Conservation (phyloP, 208 protist species). For the Trypanosoma grayi region DNA sequence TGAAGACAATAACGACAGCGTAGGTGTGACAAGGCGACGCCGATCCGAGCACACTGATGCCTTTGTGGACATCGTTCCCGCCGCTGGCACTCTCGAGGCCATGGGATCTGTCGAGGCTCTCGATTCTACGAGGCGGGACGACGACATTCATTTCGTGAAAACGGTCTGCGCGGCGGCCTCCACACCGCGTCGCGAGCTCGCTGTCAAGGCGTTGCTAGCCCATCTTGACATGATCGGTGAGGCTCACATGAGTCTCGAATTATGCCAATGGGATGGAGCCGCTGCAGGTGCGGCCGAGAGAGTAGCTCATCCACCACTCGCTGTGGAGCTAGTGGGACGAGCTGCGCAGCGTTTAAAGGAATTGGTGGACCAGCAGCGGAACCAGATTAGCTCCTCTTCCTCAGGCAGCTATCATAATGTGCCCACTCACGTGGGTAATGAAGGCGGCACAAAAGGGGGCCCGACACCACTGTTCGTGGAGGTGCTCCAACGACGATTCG, state of each 20-base stretch:
- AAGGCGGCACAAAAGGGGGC: background rate
- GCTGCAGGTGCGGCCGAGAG: background rate
- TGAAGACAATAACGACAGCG: too few relatives aligned
- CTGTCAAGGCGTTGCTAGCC: background rate
- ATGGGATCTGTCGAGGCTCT: background rate
- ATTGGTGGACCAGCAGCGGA: background rate
- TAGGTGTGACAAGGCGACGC: too few relatives aligned
- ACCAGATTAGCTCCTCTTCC: background rate
- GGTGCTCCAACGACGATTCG: background rate
- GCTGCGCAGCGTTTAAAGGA: background rate
- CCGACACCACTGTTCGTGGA: slow-evolving; percentile 1
- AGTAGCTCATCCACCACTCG: background rate
- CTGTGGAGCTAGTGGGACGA: background rate
- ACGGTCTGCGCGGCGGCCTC: background rate
- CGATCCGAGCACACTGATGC: too few relatives aligned
- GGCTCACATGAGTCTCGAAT: background rate
- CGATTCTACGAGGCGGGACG: background rate
- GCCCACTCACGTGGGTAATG: background rate
- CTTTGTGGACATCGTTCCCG: slow-evolving; percentile 6
- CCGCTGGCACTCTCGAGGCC: too few relatives aligned
- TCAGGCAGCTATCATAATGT: too few relatives aligned
- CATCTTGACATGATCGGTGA: slow-evolving; percentile 21
- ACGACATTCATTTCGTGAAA: slow-evolving; percentile 12
- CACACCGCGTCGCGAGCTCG: background rate
- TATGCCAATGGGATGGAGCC: background rate